Evolutionary conservation across 2,329 filamentous ascomycete species (phyloP).

Genomic region (Hymenoscyphus scutula): DNA sequence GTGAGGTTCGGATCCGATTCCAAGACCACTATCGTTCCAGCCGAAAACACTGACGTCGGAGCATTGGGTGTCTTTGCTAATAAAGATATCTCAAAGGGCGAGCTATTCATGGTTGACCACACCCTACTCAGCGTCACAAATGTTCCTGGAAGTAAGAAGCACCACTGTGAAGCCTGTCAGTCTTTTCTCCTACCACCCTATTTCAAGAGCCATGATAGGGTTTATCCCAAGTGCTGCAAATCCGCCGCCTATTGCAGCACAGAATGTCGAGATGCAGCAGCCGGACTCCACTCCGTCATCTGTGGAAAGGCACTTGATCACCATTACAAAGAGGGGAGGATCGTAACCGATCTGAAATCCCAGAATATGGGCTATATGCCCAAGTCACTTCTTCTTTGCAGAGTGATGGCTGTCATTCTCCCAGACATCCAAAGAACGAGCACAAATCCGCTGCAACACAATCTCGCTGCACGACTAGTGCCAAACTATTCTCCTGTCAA

Average conservation of each 20-base stretch:
- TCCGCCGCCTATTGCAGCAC: slow-evolving; percentile 28
- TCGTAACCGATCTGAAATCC: not conserved
- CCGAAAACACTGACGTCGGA: slow-evolving; percentile 25
- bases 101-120: slow-evolving; percentile 28
- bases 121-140: slow-evolving; percentile 21
- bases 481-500: slow-evolving; percentile 26
- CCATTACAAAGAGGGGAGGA: slow-evolving; percentile 18
- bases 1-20: slow-evolving; percentile 21
- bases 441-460: slow-evolving; percentile 27
- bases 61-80: slow-evolving; percentile 32
- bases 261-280: slow-evolving; percentile 24
- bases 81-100: slow-evolving; percentile 25
- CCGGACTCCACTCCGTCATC: slow-evolving; percentile 25
- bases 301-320: slow-evolving; percentile 30
- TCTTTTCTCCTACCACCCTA: slow-evolving; percentile 21
- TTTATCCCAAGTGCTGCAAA: slow-evolving; percentile 24
- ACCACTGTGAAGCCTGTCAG: slow-evolving; percentile 32
- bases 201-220: not conserved
- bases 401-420: slow-evolving; percentile 27
- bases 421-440: slow-evolving; percentile 12
- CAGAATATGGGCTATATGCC: slow-evolving; percentile 14
- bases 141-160: slow-evolving; percentile 15
- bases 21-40: not conserved
- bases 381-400: slow-evolving; percentile 25
- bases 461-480: slow-evolving; percentile 26